Conservation (phyloP, 2,329 filamentous ascomycete species). For the Knoxdaviesia proteae region DNA sequence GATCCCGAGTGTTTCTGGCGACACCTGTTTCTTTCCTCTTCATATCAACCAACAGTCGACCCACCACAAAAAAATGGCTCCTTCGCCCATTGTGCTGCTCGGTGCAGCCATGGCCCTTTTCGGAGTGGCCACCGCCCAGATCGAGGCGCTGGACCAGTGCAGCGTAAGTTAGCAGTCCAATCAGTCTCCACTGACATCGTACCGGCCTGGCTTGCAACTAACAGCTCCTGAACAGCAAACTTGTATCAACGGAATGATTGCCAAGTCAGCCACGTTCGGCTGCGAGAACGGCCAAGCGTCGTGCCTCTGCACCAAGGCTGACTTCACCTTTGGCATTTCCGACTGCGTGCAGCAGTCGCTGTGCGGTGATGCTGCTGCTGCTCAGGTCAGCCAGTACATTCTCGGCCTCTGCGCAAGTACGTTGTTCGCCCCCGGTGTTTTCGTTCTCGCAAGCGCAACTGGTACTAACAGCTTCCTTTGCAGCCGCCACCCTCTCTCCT, state of each 20-base stretch:
- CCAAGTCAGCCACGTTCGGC: slow-evolving; percentile 2
- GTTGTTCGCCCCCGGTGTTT: slow-evolving; percentile 1
- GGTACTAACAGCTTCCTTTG: not conserved
- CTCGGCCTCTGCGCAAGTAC: slow-evolving; percentile 12
- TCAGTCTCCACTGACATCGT: too few relatives aligned
- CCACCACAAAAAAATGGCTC: too few relatives aligned
- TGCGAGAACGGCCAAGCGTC: slow-evolving; percentile 8
- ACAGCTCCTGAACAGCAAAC: slow-evolving; percentile 2
- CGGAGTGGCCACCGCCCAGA: not conserved
- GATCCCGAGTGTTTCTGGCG: too few relatives aligned
- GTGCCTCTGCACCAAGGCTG: slow-evolving; percentile 19
- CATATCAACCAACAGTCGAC: too few relatives aligned
- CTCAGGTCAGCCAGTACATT: slow-evolving; percentile 11
- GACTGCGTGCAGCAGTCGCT: slow-evolving; percentile 18
- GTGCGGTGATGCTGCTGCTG: slow-evolving; percentile 8
- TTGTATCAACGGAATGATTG: slow-evolving; percentile 4
- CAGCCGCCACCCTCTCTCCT: slow-evolving; percentile 1
- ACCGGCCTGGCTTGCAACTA: not conserved
- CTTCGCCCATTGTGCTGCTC: not conserved
- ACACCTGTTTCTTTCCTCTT: too few relatives aligned
- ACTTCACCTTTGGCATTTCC: slow-evolving; percentile 15
- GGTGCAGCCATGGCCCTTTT: not conserved
- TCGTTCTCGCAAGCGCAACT: not conserved
- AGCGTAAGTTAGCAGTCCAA: not conserved
- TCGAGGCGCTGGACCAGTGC: not conserved